A percentile compares a stretch with the other conserved stretches of the same genome.
phyloP scores from a whole-genome alignment of 208 protist genomes.

The Trypanosoma melophagium region DNA sequence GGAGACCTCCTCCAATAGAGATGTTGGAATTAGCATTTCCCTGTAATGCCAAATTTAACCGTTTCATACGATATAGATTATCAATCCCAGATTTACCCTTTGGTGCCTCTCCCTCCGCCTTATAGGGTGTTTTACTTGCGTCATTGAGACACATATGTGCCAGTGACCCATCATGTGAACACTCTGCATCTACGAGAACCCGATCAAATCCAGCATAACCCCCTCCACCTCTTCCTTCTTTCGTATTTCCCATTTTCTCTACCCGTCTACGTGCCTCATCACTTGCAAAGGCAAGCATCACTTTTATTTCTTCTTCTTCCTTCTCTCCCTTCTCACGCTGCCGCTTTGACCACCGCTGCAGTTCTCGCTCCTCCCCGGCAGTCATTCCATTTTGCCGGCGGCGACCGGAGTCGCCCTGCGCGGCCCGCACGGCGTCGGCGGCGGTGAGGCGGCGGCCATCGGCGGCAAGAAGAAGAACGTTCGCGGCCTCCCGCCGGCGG shows the following conservation, averaged over 20 bases:
- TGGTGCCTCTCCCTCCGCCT: neutral
- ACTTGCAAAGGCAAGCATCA: constrained; percentile 16
- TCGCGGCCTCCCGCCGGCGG: constrained; percentile 31
- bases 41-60: constrained; percentile 42
- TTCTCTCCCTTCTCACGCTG: neutral
- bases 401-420: neutral
- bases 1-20: neutral
- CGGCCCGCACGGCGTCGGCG: too few species aligned
- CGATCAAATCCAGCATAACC: constrained; percentile 53
- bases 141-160: constrained; percentile 53
- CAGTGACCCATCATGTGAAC: constrained; percentile 89
- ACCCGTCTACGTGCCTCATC: neutral
- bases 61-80: constrained; percentile 71
- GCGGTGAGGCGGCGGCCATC: constrained; percentile 33
- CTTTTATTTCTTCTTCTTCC: neutral
- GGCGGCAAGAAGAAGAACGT: constrained; percentile 49
- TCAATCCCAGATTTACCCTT: constrained; percentile 28
- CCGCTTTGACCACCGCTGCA: constrained; percentile 23
- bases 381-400: constrained; percentile 19
- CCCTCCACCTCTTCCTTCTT: neutral
- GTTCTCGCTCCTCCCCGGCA: constrained; percentile 29
- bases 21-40: neutral
- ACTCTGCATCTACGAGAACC: constrained; percentile 89
- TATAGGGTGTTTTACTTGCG: constrained; percentile 21
- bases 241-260: neutral